phyloP scores from a whole-genome alignment of 1,139 yeast species.

The Hansenula sp. region DNA sequence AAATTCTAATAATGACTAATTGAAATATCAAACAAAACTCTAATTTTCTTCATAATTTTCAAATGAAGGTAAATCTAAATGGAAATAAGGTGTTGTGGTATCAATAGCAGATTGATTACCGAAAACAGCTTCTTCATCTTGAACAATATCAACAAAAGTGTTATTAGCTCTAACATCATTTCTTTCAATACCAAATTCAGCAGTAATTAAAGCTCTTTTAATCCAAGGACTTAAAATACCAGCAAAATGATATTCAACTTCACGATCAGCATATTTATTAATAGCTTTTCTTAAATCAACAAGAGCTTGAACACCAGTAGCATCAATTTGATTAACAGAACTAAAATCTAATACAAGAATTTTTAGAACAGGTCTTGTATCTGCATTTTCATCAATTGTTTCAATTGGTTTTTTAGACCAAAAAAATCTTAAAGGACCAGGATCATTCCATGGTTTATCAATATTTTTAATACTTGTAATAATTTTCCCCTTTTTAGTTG shows the following conservation, averaged over 20 bases:
- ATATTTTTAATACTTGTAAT: slow-evolving; percentile 55
- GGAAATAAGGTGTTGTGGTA: slow-evolving; percentile 82
- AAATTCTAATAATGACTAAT: neutral
- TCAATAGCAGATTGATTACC: slow-evolving; percentile 46
- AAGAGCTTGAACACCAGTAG: slow-evolving; percentile 74
- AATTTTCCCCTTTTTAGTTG: too few species aligned
- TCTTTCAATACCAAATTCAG: slow-evolving; percentile 71
- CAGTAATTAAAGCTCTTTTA: slow-evolving; percentile 66
- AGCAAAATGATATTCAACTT: slow-evolving; percentile 85
- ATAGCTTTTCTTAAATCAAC: slow-evolving; percentile 73
- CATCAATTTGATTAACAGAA: slow-evolving; percentile 68
- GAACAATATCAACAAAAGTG: slow-evolving; percentile 25
- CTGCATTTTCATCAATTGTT: slow-evolving; percentile 19
- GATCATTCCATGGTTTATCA: slow-evolving; percentile 90
- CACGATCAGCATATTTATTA: slow-evolving; percentile 72
- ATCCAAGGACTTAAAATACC: slow-evolving; percentile 88
- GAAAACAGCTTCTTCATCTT: slow-evolving; percentile 20
- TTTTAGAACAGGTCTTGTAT: slow-evolving; percentile 61
- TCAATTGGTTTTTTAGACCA: slow-evolving; percentile 8
- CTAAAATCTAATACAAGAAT: slow-evolving; percentile 80
- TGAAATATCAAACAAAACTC: neutral
- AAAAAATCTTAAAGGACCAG: slow-evolving; percentile 50
- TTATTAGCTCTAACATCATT: slow-evolving; percentile 29
- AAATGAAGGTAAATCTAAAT: slow-evolving; percentile 79
- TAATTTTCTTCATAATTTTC: slow-evolving; percentile 24